Evolutionary conservation across 306 rosid species (phyloP).

Genomic region (Lithocarpus polystachyus): DNA sequence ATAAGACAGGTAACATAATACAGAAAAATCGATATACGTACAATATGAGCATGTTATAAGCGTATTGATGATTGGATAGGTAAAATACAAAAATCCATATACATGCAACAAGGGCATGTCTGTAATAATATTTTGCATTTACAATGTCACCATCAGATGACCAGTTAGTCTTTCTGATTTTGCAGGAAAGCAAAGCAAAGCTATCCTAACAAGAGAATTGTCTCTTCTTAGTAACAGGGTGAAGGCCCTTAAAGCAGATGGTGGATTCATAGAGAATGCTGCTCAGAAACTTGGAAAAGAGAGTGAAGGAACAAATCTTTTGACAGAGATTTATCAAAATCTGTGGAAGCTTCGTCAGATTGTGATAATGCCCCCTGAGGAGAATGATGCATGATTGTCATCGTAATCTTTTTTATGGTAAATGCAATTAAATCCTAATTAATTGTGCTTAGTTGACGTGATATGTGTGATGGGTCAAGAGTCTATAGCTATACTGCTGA

Average conservation of each 20-base stretch:
- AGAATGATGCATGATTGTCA: slow-evolving; percentile 8
- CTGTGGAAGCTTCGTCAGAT: slow-evolving; percentile 45
- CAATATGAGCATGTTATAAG: neutral
- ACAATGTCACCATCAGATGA: neutral
- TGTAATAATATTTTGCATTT: neutral
- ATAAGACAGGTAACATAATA: slow-evolving; percentile 44
- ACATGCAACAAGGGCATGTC: neutral
- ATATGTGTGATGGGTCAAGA: slow-evolving; percentile 3
- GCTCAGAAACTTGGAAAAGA: slow-evolving; percentile 37
- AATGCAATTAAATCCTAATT: slow-evolving; percentile 2
- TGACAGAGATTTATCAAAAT: slow-evolving; percentile 47
- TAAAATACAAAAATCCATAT: neutral
- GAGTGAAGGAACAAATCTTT: slow-evolving; percentile 43
- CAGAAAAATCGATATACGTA: neutral
- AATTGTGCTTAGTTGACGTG: slow-evolving; percentile 1
- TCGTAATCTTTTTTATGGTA: slow-evolving; percentile 11
- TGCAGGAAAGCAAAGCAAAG: slow-evolving; percentile 45
- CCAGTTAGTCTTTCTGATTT: slow-evolving; percentile 4
- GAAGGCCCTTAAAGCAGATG: slow-evolving; percentile 55
- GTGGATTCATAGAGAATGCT: slow-evolving; percentile 37
- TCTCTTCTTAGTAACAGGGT: slow-evolving; percentile 42
- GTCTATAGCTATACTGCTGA: neutral
- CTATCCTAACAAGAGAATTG: slow-evolving; percentile 21
- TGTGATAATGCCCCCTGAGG: slow-evolving; percentile 27
- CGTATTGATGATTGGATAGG: slow-evolving; percentile 27